phyloP scores from a whole-genome alignment of 495 filamentous ascomycete genomes.

The Tuber magnatum region DNA sequence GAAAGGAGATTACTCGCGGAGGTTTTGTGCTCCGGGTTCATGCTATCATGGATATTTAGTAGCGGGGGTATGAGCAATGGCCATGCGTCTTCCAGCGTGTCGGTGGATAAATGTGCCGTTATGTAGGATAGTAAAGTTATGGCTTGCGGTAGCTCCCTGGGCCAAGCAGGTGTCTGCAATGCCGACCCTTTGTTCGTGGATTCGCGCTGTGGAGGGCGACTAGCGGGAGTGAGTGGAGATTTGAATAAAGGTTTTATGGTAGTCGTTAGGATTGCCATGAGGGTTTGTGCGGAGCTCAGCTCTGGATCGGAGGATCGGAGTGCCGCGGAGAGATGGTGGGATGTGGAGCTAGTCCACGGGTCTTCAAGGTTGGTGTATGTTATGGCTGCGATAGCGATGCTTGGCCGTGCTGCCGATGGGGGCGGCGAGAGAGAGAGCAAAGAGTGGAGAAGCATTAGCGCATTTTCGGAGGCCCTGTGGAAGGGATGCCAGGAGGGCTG shows the following conservation, averaged over 20 bases:
- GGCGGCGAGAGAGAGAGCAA: not conserved
- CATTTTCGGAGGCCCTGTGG: slow-evolving; percentile 9
- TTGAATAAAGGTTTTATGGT: slow-evolving; percentile 28
- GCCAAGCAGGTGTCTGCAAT: slow-evolving; percentile 24
- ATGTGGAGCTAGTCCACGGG: slow-evolving; percentile 26
- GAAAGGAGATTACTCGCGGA: slow-evolving; percentile 56
- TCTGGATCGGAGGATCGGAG: slow-evolving; percentile 4
- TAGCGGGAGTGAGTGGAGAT: slow-evolving; percentile 20
- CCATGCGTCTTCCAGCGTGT: slow-evolving; percentile 47
- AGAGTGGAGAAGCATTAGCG: slow-evolving; percentile 14
- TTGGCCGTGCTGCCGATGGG: not conserved
- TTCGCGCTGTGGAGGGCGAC: slow-evolving; percentile 24
- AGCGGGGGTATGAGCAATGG: slow-evolving; percentile 76
- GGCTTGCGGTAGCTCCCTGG: slow-evolving; percentile 10
- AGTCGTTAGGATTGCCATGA: slow-evolving; percentile 17
- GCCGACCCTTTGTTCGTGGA: slow-evolving; percentile 19
- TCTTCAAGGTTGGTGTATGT: slow-evolving; percentile 21
- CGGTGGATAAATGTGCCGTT: not conserved
- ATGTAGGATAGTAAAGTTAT: slow-evolving; percentile 25
- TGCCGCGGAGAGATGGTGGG: not conserved
- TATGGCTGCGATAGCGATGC: slow-evolving; percentile 8
- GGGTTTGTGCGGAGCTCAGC: slow-evolving; percentile 4
- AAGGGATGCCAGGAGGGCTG: slow-evolving; percentile 11
- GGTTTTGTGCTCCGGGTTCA: slow-evolving; percentile 50
- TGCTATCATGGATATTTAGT: slow-evolving; percentile 70